Evolutionary conservation across 2,329 filamentous ascomycete genomes (phyloP).

Genomic region (Arthrinium puccinioides): DNA sequence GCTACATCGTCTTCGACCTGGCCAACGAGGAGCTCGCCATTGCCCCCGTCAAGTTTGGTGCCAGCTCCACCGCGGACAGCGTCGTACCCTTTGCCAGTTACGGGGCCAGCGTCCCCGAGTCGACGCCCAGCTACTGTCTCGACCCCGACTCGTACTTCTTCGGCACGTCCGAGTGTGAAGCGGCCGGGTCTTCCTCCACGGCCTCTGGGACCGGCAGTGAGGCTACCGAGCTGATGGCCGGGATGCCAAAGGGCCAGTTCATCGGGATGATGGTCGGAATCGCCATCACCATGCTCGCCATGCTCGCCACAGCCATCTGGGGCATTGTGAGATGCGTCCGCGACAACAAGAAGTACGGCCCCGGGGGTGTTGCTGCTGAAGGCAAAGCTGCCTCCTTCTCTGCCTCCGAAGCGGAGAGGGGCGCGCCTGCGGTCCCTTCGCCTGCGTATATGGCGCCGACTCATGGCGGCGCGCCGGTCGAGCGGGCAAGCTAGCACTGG

Average conservation of each 20-base stretch:
- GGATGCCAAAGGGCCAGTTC: not conserved
- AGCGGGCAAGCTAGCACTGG: no score
- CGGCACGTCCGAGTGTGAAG: not conserved
- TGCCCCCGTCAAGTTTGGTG: conserved; percentile 18
- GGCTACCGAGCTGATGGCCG: not conserved
- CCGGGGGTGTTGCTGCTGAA: no score
- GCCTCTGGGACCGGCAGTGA: not conserved
- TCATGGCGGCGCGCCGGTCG: no score
- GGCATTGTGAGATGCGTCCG: conserved; percentile 4
- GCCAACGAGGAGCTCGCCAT: conserved; percentile 23
- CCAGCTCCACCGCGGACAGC: conserved; percentile 7
- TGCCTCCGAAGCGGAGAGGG: no score
- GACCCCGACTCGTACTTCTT: not conserved
- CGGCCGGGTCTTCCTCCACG: not conserved
- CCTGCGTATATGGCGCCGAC: no score
- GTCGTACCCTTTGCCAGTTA: conserved; percentile 19
- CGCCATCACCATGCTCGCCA: not conserved
- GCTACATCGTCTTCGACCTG: conserved; percentile 25
- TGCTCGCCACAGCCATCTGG: conserved; percentile 6
- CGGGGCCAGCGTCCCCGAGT: conserved; percentile 16
- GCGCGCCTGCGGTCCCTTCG: no score
- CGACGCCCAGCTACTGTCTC: conserved; percentile 8
- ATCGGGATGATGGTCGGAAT: conserved; percentile 6
- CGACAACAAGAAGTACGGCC: conserved; percentile 5
- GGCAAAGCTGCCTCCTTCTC: no score